Conservation (phyloP, 164 flowering plant genomes). For the Kingdonia uniflora region DNA sequence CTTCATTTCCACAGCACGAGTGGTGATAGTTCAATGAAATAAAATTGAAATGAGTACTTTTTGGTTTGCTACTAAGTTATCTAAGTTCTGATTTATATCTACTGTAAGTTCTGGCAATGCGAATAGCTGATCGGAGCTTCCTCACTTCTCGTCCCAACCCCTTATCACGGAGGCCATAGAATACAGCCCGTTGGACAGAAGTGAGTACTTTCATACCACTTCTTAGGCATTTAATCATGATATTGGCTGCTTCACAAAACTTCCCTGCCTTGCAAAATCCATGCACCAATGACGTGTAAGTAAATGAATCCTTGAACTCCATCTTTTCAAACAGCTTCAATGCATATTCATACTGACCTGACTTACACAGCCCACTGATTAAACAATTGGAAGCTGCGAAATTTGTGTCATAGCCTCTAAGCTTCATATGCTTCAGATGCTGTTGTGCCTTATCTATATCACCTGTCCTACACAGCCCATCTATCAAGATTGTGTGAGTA, state of each 20-base stretch:
- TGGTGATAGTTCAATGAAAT: too few species aligned
- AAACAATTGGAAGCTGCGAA: slow-evolving; percentile 62
- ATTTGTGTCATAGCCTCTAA: slow-evolving; percentile 33
- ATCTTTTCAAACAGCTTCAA: slow-evolving; percentile 42
- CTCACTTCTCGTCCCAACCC: slow-evolving; percentile 36
- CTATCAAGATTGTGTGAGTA: slow-evolving; percentile 63
- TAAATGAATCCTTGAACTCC: slow-evolving; percentile 63
- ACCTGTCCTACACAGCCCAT: slow-evolving; percentile 61
- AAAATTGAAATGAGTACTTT: too few species aligned
- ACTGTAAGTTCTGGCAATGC: slow-evolving; percentile 13
- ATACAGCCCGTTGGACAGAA: slow-evolving; percentile 47
- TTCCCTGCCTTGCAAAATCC: slow-evolving; percentile 60
- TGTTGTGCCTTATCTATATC: slow-evolving; percentile 37
- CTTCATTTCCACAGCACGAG: too few species aligned
- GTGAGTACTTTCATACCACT: slow-evolving; percentile 36
- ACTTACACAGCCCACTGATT: slow-evolving; percentile 53
- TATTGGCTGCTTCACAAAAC: slow-evolving; percentile 45
- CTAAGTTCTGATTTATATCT: not conserved
- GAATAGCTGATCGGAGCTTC: slow-evolving; percentile 31
- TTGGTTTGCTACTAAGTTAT: too few species aligned
- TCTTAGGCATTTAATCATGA: slow-evolving; percentile 42
- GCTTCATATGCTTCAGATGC: slow-evolving; percentile 34
- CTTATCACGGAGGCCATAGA: slow-evolving; percentile 46
- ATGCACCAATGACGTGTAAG: slow-evolving; percentile 66
- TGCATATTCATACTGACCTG: slow-evolving; percentile 50